These are phyloP conservation scores for Pseudozyma sp. DNA, from an alignment of 1,284 basidiomycete genomes.

Conservation along the genomic window DNA sequence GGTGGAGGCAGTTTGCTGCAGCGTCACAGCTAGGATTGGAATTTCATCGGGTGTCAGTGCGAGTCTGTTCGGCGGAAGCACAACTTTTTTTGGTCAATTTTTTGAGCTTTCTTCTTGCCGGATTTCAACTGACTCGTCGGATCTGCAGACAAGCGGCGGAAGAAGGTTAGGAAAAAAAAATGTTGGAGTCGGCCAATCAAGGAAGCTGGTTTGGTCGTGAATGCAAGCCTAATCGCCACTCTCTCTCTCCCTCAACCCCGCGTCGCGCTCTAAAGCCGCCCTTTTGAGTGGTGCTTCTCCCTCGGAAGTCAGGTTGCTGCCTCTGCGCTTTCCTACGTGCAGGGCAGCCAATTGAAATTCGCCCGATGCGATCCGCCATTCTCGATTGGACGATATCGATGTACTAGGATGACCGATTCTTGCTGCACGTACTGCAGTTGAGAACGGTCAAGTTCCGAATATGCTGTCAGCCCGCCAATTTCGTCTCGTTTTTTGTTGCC, in stretches of 20 bases:
- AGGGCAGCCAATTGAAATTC: not conserved
- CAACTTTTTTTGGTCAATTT: constrained; percentile 11
- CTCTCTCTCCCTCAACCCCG: constrained; percentile 7
- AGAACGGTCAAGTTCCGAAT: too few species aligned
- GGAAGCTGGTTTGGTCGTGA: constrained; percentile 11
- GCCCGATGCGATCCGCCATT: not conserved
- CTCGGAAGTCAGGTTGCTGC: too few species aligned
- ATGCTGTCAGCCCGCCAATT: too few species aligned
- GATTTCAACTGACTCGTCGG: constrained; percentile 14
- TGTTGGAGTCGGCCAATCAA: constrained; percentile 25
- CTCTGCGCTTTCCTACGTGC: not conserved
- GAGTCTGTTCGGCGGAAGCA: constrained; percentile 7
- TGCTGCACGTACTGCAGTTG: not conserved
- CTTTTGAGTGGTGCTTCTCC: constrained; percentile 1
- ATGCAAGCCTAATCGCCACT: constrained; percentile 3
- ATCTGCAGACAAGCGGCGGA: not conserved
- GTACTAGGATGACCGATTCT: too few species aligned
- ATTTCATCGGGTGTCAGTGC: constrained; percentile 1
- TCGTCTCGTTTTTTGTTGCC: constrained; percentile 6
- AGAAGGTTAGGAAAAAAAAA: constrained; percentile 12
- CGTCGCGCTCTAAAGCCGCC: constrained; percentile 4
- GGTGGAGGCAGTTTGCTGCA: too few species aligned
- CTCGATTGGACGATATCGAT: too few species aligned
- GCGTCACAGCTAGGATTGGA: not conserved
- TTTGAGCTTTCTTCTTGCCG: constrained; percentile 15